Evolutionary conservation across 2,329 filamentous ascomycete genomes (phyloP).

Genomic region (Cercospora sesami): DNA sequence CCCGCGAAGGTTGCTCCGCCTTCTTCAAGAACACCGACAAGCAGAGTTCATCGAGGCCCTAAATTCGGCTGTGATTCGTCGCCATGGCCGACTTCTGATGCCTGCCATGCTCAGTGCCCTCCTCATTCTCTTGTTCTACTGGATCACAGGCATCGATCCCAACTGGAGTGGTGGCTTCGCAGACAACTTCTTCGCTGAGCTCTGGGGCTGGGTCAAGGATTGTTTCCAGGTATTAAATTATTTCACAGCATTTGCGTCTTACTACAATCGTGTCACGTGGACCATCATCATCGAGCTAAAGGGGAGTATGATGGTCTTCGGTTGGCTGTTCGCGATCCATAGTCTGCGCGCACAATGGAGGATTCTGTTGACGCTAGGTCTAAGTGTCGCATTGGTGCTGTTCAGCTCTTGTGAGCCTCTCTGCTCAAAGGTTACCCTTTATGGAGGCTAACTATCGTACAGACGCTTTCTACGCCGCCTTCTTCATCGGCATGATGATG

Average conservation of each 20-base stretch:
- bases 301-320: conserved; percentile 64
- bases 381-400: conserved; percentile 22
- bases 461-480: conserved; percentile 61
- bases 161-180: conserved; percentile 34
- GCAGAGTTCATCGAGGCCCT: conserved; percentile 44
- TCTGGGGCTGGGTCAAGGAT: conserved; percentile 53
- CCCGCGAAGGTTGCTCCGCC: conserved; percentile 42
- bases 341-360: conserved; percentile 15
- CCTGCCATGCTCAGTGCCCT: conserved; percentile 58
- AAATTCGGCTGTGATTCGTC: conserved; percentile 51
- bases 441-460: background rate
- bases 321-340: conserved; percentile 53
- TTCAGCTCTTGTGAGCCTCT: conserved; percentile 9
- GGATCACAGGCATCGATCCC: conserved; percentile 43
- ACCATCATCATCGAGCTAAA: conserved; percentile 64
- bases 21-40: conserved; percentile 34
- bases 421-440: background rate
- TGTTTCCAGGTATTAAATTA: conserved; percentile 52
- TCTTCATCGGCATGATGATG: conserved; percentile 61
- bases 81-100: conserved; percentile 51
- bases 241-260: conserved; percentile 14
- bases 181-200: conserved; percentile 48
- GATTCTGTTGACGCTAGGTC: conserved; percentile 16
- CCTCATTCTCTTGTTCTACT: conserved; percentile 54
- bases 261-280: conserved; percentile 45